Percentiles rank a stretch among this genome's conserved stretches.
Evolutionary conservation across 2,329 filamentous ascomycete species (phyloP).

Genomic region (Phaeosphaeriaceae sp.): DNA sequence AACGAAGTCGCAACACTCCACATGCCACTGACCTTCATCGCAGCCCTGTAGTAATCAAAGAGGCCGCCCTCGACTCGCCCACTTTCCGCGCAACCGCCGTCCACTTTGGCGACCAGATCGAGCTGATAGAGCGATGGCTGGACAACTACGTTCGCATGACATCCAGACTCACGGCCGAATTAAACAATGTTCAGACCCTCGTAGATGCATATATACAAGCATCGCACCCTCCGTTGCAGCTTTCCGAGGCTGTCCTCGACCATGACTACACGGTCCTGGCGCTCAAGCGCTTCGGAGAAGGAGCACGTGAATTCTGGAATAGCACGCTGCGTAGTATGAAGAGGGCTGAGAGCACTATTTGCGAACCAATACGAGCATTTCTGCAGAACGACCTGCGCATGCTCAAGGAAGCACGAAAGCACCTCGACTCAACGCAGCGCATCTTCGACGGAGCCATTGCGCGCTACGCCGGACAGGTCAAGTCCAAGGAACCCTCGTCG

Average conservation of each 20-base stretch:
- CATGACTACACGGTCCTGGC: constrained; percentile 94
- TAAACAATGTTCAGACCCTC: constrained; percentile 77
- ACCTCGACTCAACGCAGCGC: constrained; percentile 81
- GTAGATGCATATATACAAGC: constrained; percentile 79
- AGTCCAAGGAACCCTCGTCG: constrained; percentile 91
- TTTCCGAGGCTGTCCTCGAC: constrained; percentile 86
- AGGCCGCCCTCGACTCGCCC: constrained; percentile 94
- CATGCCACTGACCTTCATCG: constrained; percentile 13
- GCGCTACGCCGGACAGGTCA: constrained; percentile 83
- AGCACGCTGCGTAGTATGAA: constrained; percentile 76
- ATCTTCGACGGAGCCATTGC: constrained; percentile 81
- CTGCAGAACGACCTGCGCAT: constrained; percentile 78
- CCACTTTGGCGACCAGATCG: constrained; percentile 91
- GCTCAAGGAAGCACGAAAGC: constrained; percentile 83
- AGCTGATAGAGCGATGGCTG: constrained; percentile 91
- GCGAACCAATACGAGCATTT: constrained; percentile 83
- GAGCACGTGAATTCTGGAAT: constrained; percentile 86
- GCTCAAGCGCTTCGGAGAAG: constrained; percentile 83
- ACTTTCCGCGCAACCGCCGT: constrained; percentile 87
- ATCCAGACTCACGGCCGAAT: constrained; percentile 67
- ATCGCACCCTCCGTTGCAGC: constrained; percentile 73
- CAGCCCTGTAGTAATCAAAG: constrained; percentile 85
- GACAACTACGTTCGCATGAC: constrained; percentile 72
- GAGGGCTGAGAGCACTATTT: constrained; percentile 76
- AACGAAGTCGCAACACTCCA: background rate